Evolutionary conservation across 495 filamentous ascomycete species (phyloP).

Genomic region (Cenococcum geophilum): DNA sequence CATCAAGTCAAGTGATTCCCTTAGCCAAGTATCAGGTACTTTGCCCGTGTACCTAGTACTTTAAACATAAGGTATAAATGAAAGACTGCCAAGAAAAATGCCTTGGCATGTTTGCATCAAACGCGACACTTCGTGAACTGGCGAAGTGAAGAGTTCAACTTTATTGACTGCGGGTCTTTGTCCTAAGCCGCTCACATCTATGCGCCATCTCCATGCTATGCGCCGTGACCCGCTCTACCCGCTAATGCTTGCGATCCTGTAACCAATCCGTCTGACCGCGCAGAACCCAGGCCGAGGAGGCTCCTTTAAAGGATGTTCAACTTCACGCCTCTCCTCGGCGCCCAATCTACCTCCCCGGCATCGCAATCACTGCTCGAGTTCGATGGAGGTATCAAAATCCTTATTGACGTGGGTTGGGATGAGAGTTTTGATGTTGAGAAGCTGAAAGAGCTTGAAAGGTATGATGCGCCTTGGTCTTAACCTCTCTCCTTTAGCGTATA

Average conservation of each 20-base stretch:
- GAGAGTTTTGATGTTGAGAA: conserved; percentile 74
- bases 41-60: too few relatives aligned
- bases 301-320: conserved; percentile 65
- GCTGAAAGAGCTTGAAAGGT: conserved; percentile 85
- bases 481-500: background rate
- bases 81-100: too few relatives aligned
- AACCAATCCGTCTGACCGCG: background rate
- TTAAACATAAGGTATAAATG: too few relatives aligned
- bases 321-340: conserved; percentile 87
- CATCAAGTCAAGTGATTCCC: too few relatives aligned
- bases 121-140: too few relatives aligned
- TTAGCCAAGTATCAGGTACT: too few relatives aligned
- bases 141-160: background rate
- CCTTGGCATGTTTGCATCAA: too few relatives aligned
- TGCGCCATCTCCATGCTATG: background rate
- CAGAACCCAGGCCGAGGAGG: background rate
- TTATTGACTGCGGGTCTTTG: background rate
- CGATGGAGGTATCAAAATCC: conserved; percentile 90
- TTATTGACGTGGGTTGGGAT: conserved; percentile 95
- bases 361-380: conserved; percentile 94
- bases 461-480: conserved; percentile 31
- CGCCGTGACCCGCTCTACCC: background rate
- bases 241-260: background rate
- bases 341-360: conserved; percentile 76
- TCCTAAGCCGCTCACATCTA: background rate